A percentile compares a stretch with the other conserved stretches of the same genome.
These are phyloP conservation scores for Collybia nuda DNA, from an alignment of 768 basidiomycete genomes.

Conservation along the genomic window DNA sequence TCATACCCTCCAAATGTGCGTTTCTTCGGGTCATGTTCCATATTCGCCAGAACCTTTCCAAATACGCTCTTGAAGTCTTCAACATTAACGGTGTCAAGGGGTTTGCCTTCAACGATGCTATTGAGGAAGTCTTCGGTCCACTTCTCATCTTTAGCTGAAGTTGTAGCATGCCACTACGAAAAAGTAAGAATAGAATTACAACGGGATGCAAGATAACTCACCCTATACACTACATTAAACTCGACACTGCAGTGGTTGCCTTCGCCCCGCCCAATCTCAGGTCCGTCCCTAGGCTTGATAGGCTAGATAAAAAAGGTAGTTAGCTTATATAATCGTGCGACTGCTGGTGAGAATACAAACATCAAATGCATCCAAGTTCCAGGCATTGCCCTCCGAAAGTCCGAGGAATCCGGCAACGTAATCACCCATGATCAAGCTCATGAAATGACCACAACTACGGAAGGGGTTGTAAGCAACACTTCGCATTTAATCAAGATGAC, in stretches of 20 bases:
- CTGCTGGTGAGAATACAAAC: conserved; percentile 5
- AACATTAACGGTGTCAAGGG: conserved; percentile 13
- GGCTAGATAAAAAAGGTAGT: conserved; percentile 14
- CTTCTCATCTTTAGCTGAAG: conserved; percentile 41
- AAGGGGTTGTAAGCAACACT: neutral
- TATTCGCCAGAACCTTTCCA: too few species aligned
- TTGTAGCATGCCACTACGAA: conserved; percentile 51
- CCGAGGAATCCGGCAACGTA: conserved; percentile 58
- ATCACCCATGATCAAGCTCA: conserved; percentile 47
- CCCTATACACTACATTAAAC: conserved; percentile 49
- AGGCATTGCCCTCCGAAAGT: conserved; percentile 43
- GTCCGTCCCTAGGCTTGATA: conserved; percentile 30
- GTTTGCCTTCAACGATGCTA: conserved; percentile 30
- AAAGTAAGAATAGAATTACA: neutral
- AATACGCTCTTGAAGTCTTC: neutral
- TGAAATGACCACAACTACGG: conserved; percentile 46
- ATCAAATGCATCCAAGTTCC: conserved; percentile 49
- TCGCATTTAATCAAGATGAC: neutral
- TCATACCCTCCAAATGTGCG: neutral
- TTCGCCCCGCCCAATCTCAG: conserved; percentile 41
- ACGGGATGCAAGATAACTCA: conserved; percentile 10
- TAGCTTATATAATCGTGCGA: neutral
- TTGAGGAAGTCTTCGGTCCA: conserved; percentile 49
- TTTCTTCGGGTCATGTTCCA: neutral
- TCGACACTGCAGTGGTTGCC: conserved; percentile 69